Base-by-base conservation (phyloP, 1,139 yeast genomes). In the Taiozyma sp. region DNA sequence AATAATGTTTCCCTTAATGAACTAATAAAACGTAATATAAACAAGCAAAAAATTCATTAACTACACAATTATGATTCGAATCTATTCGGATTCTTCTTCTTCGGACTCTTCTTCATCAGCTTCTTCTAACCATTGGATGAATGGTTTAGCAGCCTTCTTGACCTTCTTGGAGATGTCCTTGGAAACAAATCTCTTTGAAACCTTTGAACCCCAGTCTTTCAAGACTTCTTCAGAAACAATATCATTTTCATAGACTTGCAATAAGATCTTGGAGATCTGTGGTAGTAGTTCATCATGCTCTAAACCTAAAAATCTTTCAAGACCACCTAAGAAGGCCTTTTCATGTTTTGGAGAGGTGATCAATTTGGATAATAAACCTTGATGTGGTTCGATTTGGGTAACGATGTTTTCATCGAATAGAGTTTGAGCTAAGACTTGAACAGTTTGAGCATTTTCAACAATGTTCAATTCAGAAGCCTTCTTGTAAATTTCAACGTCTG, bases 71-170 rank as follows among this genome's bases (percentile, higher is more conserved):
- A n/a, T 14, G 3, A 27, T 14, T 38, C 41, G 24, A 19, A 16
- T 19, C 42, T 45, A 51, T 3, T 54, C 54, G n/a, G 50, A 54
- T 50, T 24, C 27, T 24, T 75, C 79, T 44, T 74, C 80, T 24
- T 76, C 81, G 54, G 81, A 52, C 29, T 51, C 54, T 57, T 85
- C 93, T 62, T 86, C 88, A 59, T 91, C 98, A 54, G 99, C 98
- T 70, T 87, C 93, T 67, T 90, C 85, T 60, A 93, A 81, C 99
- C 99, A 93, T 63, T 87, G 84, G 58, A 93, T 75, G 73, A 93
- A 93, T 43, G 98, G 96, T 73, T 90, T 91, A 55, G 97, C 97
- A 46, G 97, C 96, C 72, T 85, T 89, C 72, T 97, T 88, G 50
- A 93, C 96, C 79, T 90, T 92, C 75, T 92, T 92, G 49, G 96